A percentile compares a stretch with the other conserved stretches of the same genome.
Conservation (phyloP, 1,139 yeast genomes). For the Sugiyamaella neomexicana region DNA sequence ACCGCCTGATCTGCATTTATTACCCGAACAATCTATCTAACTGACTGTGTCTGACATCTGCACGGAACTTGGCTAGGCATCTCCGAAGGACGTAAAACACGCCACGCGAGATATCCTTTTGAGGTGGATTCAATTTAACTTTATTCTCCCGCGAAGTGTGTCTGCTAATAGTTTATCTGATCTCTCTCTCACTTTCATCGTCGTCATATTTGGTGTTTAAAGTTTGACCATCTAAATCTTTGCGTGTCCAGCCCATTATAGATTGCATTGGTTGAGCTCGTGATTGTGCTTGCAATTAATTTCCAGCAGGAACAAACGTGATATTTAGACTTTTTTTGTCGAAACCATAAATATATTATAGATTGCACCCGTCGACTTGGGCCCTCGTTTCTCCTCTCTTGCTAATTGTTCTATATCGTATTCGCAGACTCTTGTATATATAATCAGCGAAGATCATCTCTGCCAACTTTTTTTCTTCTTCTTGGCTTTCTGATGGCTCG, state of each 20-base stretch:
- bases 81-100: not conserved
- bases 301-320: not conserved
- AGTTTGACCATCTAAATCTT: not conserved
- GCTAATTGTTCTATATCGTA: no score
- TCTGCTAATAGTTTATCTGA: not conserved
- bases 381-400: no score
- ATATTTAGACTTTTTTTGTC: not conserved
- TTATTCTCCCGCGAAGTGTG: not conserved
- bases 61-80: not conserved
- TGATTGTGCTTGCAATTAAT: not conserved
- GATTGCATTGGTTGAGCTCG: no score
- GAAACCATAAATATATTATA: not conserved
- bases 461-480: not conserved
- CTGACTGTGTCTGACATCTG: not conserved
- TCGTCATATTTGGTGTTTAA: not conserved
- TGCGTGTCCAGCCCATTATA: not conserved
- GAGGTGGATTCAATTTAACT: not conserved
- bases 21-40: not conserved
- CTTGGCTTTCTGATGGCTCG: constrained; percentile 1
- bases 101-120: constrained; percentile 3
- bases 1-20: not conserved
- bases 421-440: not conserved
- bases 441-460: not conserved
- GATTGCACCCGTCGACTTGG: no score
- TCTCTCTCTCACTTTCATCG: not conserved